Evolutionary conservation across 2,329 filamentous ascomycete genomes (phyloP).

Genomic region (Colletotrichum noveboracense): DNA sequence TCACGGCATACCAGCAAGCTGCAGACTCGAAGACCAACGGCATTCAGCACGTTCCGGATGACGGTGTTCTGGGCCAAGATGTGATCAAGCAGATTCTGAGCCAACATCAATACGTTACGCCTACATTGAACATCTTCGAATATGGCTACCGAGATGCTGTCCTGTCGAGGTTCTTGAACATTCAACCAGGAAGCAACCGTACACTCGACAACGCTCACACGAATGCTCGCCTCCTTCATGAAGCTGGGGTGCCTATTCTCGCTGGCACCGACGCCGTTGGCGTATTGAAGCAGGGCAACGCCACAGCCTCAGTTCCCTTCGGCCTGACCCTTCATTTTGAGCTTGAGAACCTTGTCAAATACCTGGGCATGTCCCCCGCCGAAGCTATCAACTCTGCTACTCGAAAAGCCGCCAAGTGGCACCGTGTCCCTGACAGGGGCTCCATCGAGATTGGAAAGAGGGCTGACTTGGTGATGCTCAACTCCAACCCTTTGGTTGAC

Average conservation of each 20-base stretch:
- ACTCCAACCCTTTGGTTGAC: not conserved
- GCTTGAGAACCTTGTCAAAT: not conserved
- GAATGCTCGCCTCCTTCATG: not conserved
- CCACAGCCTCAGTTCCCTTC: not conserved
- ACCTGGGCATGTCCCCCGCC: not conserved
- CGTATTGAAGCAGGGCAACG: not conserved
- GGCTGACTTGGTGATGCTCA: not conserved
- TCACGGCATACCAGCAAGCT: not conserved
- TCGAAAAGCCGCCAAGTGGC: not conserved
- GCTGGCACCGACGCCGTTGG: not conserved
- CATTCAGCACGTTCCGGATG: not conserved
- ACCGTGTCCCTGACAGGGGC: not conserved
- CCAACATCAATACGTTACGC: not conserved
- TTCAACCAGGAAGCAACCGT: not conserved
- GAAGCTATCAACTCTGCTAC: not conserved
- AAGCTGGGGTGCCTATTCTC: not conserved
- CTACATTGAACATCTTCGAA: not conserved
- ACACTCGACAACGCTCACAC: not conserved
- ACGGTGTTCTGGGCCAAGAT: not conserved
- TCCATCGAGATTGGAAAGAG: not conserved
- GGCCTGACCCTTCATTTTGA: not conserved
- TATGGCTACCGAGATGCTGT: not conserved
- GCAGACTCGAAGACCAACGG: not conserved
- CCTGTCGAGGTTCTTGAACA: not conserved
- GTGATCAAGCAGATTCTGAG: not conserved